Evolutionary conservation across 495 filamentous ascomycete genomes (phyloP).

Genomic region (Lasiosphaeria miniovina): DNA sequence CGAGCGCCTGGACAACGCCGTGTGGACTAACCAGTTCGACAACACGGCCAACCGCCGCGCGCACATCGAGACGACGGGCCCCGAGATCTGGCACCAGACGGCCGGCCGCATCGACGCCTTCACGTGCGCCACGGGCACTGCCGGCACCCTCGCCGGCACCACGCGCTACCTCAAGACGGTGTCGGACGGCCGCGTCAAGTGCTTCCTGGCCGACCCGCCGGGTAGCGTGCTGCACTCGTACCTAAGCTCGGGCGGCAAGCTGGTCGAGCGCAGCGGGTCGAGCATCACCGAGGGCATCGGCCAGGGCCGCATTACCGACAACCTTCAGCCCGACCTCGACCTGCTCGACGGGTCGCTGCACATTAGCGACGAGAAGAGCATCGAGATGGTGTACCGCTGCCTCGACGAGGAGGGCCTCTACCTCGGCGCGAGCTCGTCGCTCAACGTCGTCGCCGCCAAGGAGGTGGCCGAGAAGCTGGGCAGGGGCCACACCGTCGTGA

Average conservation of each 20-base stretch:
- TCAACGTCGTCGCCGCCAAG: conserved; percentile 94
- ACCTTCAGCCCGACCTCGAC: conserved; percentile 79
- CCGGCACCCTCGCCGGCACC: conserved; percentile 83
- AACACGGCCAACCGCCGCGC: conserved; percentile 91
- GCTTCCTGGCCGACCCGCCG: conserved; percentile 89
- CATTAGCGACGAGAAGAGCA: conserved; percentile 87
- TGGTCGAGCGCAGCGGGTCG: conserved; percentile 76
- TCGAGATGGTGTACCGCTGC: conserved; percentile 97
- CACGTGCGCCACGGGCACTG: conserved; percentile 92
- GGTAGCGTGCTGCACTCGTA: conserved; percentile 91
- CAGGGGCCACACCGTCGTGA: conserved; percentile 87
- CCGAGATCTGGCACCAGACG: conserved; percentile 97
- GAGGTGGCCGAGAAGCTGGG: conserved; percentile 90
- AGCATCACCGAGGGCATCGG: conserved; percentile 98
- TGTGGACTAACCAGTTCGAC: conserved; percentile 99
- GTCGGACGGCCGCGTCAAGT: conserved; percentile 77
- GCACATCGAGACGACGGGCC: conserved; percentile 94
- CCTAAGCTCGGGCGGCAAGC: conserved; percentile 77
- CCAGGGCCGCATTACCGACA: conserved; percentile 94
- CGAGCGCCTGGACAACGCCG: conserved; percentile 78
- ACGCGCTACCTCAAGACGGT: conserved; percentile 86
- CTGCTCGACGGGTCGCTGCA: conserved; percentile 82
- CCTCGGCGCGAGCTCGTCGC: conserved; percentile 84
- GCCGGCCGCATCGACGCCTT: conserved; percentile 85
- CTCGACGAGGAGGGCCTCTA: conserved; percentile 96